phyloP scores from a whole-genome alignment of 495 filamentous ascomycete species.

The Apiosordaria backusii region DNA sequence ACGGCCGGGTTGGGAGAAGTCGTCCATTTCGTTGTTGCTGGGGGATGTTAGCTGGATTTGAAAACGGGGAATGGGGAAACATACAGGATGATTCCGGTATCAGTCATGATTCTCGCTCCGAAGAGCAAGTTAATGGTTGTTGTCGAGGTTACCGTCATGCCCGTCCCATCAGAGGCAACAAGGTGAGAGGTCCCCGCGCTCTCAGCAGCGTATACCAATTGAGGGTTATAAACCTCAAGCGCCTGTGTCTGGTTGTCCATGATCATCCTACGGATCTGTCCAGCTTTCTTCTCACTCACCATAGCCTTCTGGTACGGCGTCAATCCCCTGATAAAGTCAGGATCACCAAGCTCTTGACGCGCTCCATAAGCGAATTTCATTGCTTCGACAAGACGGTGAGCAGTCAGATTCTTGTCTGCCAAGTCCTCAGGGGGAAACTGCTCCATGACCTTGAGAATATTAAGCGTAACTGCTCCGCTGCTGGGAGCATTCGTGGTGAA shows the following conservation, averaged over 20 bases:
- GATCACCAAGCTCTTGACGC: conserved; percentile 70
- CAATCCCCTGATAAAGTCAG: conserved; percentile 61
- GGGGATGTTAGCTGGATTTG: neutral
- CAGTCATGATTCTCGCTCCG: conserved; percentile 70
- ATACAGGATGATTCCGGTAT: conserved; percentile 64
- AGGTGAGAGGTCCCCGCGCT: conserved; percentile 75
- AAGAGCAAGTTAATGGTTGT: conserved; percentile 86
- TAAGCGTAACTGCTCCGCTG: conserved; percentile 67
- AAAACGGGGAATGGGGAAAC: neutral
- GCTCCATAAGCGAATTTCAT: conserved; percentile 84
- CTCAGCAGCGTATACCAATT: conserved; percentile 29
- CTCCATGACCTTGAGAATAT: conserved; percentile 72
- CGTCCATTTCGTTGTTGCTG: conserved; percentile 86
- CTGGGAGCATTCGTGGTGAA: conserved; percentile 67
- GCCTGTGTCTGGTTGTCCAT: conserved; percentile 65
- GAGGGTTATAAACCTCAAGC: conserved; percentile 66
- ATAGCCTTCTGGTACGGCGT: conserved; percentile 49
- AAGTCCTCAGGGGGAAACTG: conserved; percentile 54
- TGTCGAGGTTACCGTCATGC: conserved; percentile 69
- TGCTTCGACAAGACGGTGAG: conserved; percentile 79
- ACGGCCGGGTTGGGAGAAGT: conserved; percentile 74
- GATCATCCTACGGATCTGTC: conserved; percentile 60
- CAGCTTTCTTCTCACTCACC: conserved; percentile 56
- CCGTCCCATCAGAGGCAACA: conserved; percentile 62
- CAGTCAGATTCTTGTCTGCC: conserved; percentile 46